Evolutionary conservation across 371 early-diverging fungal genomes (phyloP), one percentile per base, ranked within the genome.

Genomic region (Rhizopus sp.): DNA sequence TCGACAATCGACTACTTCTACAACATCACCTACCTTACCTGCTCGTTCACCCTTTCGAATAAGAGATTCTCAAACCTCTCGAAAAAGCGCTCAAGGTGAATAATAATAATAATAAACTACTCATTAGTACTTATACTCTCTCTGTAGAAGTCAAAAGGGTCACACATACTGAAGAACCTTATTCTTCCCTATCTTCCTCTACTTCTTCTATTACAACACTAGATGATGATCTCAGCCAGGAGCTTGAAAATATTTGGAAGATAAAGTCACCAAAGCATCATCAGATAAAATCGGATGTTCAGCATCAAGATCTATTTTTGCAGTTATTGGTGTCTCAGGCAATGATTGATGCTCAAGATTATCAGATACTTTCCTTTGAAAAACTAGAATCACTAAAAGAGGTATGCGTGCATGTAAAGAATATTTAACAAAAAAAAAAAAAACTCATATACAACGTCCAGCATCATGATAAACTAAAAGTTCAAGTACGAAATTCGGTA

Each of bases 251-350:
- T 9, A 56, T 77, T 15, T 77, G 78, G 78, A 67, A 67, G 54
- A 32, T 60, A 9, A 62, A 63, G 35, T 55, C 65, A 9, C 15
- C 38, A 53, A 53, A 35, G 15, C 39, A 31, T 9, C 12, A 8
- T 2, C 23, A 23, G 23, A 29, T 29, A 5, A 64, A 33, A 60
- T 31, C 45, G 29, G 78, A 76, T 13, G 71, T 73, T 3, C 47
- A 55, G 17, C 73, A 80, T 7, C 78, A 78, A 16, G 85, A 82
- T 30, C 62, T 87, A 64, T 55, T 83, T 29, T 64, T 78, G 41
- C 86, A 87, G 56, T 60, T 85, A 12, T 49, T 84, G 45, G 70
- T 85, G 6, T 85, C 86, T 0, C 86, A 85, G 55, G 86, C 88
- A 0, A 60, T 85, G 5, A 73, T 87, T 32, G 88, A 87, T 62